Percentiles rank a stretch among this genome's conserved stretches.
These are phyloP conservation scores for Globisporangium lucens DNA, from an alignment of 352 stramenopile genomes.

Conservation along the genomic window DNA sequence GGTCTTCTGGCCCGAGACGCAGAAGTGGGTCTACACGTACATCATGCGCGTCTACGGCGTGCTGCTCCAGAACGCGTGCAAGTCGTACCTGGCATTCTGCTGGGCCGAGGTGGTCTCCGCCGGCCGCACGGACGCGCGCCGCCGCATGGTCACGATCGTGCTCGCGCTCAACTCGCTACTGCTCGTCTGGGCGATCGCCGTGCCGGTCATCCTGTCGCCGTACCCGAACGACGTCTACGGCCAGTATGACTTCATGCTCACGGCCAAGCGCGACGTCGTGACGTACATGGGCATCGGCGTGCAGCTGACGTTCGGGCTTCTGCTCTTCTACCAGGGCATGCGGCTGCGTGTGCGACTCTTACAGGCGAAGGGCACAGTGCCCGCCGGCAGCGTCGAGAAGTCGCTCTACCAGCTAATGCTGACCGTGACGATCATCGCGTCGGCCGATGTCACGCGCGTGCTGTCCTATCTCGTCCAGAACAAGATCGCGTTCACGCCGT, in stretches of 20 bases:
- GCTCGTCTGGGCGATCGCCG: conserved; percentile 52
- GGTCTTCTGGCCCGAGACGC: conserved; percentile 53
- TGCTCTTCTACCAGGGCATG: conserved; percentile 75
- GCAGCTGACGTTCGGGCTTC: conserved; percentile 60
- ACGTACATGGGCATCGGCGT: conserved; percentile 56
- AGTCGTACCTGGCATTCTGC: conserved; percentile 76
- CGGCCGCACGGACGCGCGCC: conserved; percentile 55
- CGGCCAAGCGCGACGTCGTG: conserved; percentile 41
- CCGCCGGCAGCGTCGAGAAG: conserved; percentile 66
- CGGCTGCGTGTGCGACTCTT: conserved; percentile 67
- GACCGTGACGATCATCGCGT: conserved; percentile 75
- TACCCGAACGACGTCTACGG: conserved; percentile 59
- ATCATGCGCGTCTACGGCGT: conserved; percentile 61
- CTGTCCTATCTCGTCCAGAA: conserved; percentile 47
- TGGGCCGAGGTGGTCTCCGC: conserved; percentile 82
- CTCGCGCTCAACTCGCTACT: conserved; percentile 55
- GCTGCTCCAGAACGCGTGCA: conserved; percentile 73
- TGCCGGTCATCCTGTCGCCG: conserved; percentile 46
- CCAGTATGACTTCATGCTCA: conserved; percentile 66
- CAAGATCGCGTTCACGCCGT: conserved; percentile 59
- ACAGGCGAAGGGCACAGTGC: conserved; percentile 65
- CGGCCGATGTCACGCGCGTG: conserved; percentile 69
- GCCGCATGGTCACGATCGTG: conserved; percentile 52
- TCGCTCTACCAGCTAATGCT: conserved; percentile 81
- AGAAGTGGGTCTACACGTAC: conserved; percentile 68